Evolutionary conservation across 2,329 filamentous ascomycete genomes (phyloP), one percentile per base, ranked within the genome.

Genomic region (Stagonosporopsis tanaceti): DNA sequence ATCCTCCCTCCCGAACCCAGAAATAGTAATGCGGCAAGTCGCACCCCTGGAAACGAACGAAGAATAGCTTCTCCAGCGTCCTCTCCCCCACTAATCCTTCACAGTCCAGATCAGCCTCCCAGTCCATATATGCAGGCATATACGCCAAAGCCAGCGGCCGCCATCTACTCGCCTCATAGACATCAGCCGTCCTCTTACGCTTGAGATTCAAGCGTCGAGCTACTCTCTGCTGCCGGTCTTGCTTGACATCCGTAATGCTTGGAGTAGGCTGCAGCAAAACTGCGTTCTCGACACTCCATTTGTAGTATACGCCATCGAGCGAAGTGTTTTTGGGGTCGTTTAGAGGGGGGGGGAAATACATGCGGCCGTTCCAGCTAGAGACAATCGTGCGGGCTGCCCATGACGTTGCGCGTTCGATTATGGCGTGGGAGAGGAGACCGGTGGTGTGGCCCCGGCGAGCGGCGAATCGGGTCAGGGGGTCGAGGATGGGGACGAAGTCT

Each of bases 11-110:
- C 0, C 44, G 39, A 0, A 60, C 54, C 72, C 71, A 75, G 50
- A 75, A 76, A 32, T 67, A 73, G 53, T 72, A 76, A 44, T 72
- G 70, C 20, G 74, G 74, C 1, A 76, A 48, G 42, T 70, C 64
- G 37, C 66, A 69, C 2, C 64, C 64, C 2, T 41, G 54, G 34
- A 74, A 72, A 11, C 69, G 63, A 1, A 76, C 59, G 35, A 63
- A 76, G 44, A 64, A 72, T 15, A 76, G 37, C 12, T 65, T 69
- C 0, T 65, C 61, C 1, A 73, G 37, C 4, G 41, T 41, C 8
- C 41, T 47, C 15, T 52, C 5, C 1, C 17, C 20, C 14, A 60
- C 22, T 11, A 55, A 27, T 1, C 32, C 11, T 12, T 5, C 5
- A 6, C 2, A 11, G 8, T 42, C 4, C 6, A 42, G 46, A 37